A percentile compares a stretch with the other conserved stretches of the same genome.
Evolutionary conservation across 805 yeast genomes (phyloP).

Genomic region (Cyberlindnera misumaiensis): DNA sequence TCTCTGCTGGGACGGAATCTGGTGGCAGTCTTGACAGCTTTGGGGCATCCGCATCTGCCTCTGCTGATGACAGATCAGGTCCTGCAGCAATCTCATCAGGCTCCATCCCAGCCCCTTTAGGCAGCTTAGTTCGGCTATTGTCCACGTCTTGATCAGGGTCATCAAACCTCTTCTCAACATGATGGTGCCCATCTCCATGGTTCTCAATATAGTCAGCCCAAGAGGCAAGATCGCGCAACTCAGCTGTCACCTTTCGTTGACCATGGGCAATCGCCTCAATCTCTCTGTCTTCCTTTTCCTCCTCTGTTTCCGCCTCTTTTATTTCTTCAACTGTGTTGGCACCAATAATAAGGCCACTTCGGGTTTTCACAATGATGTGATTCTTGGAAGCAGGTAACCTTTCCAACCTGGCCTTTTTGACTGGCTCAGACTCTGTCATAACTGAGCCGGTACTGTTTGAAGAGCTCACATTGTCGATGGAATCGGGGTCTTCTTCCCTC

Average conservation of each 20-base stretch:
- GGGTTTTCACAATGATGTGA: slow-evolving; percentile 22
- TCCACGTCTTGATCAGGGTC: too few relatives aligned
- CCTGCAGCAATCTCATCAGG: too few relatives aligned
- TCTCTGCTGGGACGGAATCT: too few relatives aligned
- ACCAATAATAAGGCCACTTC: slow-evolving; percentile 26
- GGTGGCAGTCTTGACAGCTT: too few relatives aligned
- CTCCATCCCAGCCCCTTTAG: too few relatives aligned
- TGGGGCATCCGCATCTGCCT: too few relatives aligned
- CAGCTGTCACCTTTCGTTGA: slow-evolving; percentile 2
- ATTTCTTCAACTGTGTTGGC: slow-evolving; percentile 22
- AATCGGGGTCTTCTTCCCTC: not conserved
- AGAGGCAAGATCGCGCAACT: slow-evolving; percentile 10
- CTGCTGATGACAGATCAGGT: too few relatives aligned
- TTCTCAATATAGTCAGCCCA: slow-evolving; percentile 12
- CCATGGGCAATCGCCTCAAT: slow-evolving; percentile 19
- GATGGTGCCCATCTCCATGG: slow-evolving; percentile 1
- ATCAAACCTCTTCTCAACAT: slow-evolving; percentile 1
- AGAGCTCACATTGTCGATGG: too few relatives aligned
- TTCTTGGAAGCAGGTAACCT: not conserved
- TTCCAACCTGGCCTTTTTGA: slow-evolving; percentile 5
- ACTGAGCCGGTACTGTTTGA: too few relatives aligned
- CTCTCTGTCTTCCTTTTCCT: slow-evolving; percentile 15
- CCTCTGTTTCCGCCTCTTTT: slow-evolving; percentile 16
- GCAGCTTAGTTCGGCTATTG: too few relatives aligned
- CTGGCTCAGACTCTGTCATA: not conserved